Base-by-base conservation (phyloP, 768 basidiomycete species). In the Hygrophorus pudorinus region DNA sequence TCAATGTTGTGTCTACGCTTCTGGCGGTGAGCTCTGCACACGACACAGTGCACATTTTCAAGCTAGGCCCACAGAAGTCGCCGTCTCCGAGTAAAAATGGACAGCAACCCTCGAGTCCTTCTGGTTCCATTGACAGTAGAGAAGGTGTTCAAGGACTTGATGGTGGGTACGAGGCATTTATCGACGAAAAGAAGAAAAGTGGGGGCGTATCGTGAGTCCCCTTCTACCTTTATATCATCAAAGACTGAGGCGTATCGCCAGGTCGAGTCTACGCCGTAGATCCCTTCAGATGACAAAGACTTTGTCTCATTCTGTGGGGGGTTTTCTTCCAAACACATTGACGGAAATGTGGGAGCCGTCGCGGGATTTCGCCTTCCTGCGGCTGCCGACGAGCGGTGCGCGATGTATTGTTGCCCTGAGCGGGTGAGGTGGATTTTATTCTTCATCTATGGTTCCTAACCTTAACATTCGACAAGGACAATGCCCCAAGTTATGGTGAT, bases 301-400 rank as follows among this genome's bases (percentile, higher is more conserved):
- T 37, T 59, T 91, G 34, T 81, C 86, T 0, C 71, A 81, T n/a
- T 81, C 84, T 3, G 70, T 90, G 13, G 87, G 90, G 12, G 83
- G 82, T 0, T 90, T 90, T 55, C 71, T 92, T 0, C 94, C 94
- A 0, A 85, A 82, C 51, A 82, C 88, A 1, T 62, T 98, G 37
- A 88, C 91, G 14, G 94, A 96, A 59, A 79, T 98, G 66, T 99
- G 93, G 92, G 96, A 98, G 54, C 96, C 96, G 0, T 74, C 88
- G 29, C 71, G 94, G 5, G 94, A 96, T 57, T 98, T 98, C 58
- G 96, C 94, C 1, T 93, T 76, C 59, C 65, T 94, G 46, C 79
- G 87, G 56, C 62, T 99, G 17, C 90, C 92, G 41, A 73, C 79
- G 5, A 65, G 76, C 48, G 82, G 90, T 2, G 78, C 81, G 9